Evolutionary conservation across 495 filamentous ascomycete genomes (phyloP), one percentile per base, ranked within the genome.

Genomic region (Acidiella bohemica): DNA sequence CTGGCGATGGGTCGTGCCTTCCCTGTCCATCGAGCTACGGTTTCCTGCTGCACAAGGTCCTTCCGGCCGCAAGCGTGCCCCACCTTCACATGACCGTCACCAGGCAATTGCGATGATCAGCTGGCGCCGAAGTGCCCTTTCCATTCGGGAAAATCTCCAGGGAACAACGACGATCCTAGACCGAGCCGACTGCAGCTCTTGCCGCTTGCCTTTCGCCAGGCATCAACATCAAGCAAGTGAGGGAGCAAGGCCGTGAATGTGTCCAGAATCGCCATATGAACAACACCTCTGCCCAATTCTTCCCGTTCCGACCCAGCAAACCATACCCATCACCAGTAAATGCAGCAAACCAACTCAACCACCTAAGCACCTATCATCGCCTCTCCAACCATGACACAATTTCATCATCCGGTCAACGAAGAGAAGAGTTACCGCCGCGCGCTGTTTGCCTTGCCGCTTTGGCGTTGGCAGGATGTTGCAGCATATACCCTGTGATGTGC

Each of bases 401-500:
- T 47, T 39, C 38, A 47, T 20, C 44, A 47, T 24, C 17, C 29
- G 17, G 32, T 49, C 20, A 36, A 49, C 18, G 19, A 44, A 20
- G 40, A 49, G 33, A 32, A 38, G 19, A 37, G 37, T 29, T 39
- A 51, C 20, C 44, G 39, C 14, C 43, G 37, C 18, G 48, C 34
- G 17, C 30, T 47, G 32, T 51, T 51, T 28, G 22, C 47, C 12
- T 33, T 24, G 39, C 26, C 20, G 36, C 48, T 0, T 35, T 51
- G 10, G 32, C 29, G n/a, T 11, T 39, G 5, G 48, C 38, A 10
- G 48, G 48, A 51, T n/a, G 39, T 43, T 52, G 49, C 49, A 52
- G 49, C 49, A 22, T 49, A 11, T 52, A 50, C 39, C 49, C 49
- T 20, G 23, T 49, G 6, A 32, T 36, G 30, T 52, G 49, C 40